Evolutionary conservation across 1,284 basidiomycete genomes (phyloP), one percentile per base, ranked within the genome.

Genomic region (Acaromyces ingoldii): DNA sequence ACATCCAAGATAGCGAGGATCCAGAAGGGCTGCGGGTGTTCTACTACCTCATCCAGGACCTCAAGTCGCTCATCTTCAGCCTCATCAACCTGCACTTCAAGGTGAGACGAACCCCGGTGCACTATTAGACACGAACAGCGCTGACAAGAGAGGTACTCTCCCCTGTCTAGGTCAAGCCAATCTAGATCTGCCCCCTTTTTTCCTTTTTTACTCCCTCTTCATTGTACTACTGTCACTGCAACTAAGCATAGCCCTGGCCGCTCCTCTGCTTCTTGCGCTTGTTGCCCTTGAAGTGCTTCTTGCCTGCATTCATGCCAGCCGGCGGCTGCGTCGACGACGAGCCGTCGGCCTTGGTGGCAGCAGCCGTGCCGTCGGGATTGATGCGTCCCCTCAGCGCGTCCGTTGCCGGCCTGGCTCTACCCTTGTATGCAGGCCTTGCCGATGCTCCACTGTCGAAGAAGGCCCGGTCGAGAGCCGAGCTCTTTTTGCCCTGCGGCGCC

Each of bases 21-120:
- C 92, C 95, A 0, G 93, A 98, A 74, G 93, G 93, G 0, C 81
- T 98, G 34, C 84, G 93, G n/a, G 91, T 97, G 42, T 97, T 98
- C 79, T 98, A 98, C 78, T 98, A 98, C 74, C 83, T 98, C 25
- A 89, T 98, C 4, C 93, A 98, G 77, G 95, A 98, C 77, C 81
- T 98, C 67, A 92, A 90, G 82, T 96, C 91, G 77, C 83, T 96
- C 60, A 92, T 97, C 65, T 96, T 97, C 78, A 95, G 92, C 17
- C 82, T 98, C 61, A 97, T 97, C 76, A 90, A 89, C 11, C 82
- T 97, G 38, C 91, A 98, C 80, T 97, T 97, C 85, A 97, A 97
- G 81, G 97, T 98, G 41, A 7, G 41, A 6, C 24, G 38, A 15
- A 11, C 39, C 11, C 13, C 4, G 3, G 26, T 15, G 39, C 13